Evolutionary conservation across 2,329 filamentous ascomycete species (phyloP).

Genomic region (Tympanopsis confertula): DNA sequence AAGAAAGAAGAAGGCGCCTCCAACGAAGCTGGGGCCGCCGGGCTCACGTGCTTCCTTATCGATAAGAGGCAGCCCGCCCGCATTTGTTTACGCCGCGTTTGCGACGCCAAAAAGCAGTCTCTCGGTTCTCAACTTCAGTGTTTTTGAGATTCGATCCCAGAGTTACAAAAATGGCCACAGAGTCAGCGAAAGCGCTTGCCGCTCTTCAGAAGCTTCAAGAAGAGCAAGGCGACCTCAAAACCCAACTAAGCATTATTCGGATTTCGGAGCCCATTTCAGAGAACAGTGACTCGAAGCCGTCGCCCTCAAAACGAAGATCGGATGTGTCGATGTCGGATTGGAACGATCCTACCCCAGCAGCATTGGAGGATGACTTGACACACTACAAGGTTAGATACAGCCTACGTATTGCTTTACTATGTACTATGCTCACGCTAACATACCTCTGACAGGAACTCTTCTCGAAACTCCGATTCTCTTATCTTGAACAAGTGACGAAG

Average conservation of each 20-base stretch:
- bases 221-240: not conserved
- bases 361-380: not conserved
- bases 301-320: not conserved
- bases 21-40: too few species aligned
- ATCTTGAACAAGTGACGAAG: constrained; percentile 1
- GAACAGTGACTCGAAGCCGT: not conserved
- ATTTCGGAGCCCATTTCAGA: not conserved
- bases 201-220: not conserved
- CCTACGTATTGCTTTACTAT: not conserved
- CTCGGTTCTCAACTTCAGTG: too few species aligned
- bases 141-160: too few species aligned
- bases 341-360: not conserved
- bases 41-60: too few species aligned
- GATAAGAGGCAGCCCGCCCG: too few species aligned
- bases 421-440: not conserved
- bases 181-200: not conserved
- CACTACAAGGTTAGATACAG: not conserved
- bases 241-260: not conserved
- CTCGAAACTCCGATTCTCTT: not conserved
- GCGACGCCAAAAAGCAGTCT: too few species aligned
- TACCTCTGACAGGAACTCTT: not conserved
- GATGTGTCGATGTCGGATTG: not conserved
- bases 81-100: too few species aligned
- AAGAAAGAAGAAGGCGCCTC: too few species aligned
- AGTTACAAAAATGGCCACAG: not conserved